Evolutionary conservation across 1,139 yeast species (phyloP).

Genomic region (Candida pseudocylindracea): DNA sequence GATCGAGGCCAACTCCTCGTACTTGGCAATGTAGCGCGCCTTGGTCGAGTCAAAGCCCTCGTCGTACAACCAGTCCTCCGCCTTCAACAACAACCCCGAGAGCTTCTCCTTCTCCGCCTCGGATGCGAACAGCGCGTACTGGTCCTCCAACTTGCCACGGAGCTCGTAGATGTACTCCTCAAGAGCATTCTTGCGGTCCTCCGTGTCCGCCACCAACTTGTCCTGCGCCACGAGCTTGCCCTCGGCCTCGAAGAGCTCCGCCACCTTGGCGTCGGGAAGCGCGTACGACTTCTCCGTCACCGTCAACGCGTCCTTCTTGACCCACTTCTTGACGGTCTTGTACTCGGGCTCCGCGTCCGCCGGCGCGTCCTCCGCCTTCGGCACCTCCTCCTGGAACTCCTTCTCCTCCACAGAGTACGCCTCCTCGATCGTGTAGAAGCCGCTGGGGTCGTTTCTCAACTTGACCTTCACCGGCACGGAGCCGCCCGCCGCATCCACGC

Average conservation of each 20-base stretch:
- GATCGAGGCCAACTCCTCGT: conserved; percentile 86
- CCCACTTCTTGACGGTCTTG: conserved; percentile 80
- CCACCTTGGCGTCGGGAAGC: conserved; percentile 33
- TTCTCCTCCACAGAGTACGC: conserved; percentile 93
- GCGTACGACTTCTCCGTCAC: conserved; percentile 39
- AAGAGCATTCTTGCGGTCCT: conserved; percentile 93
- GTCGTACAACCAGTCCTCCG: conserved; percentile 97
- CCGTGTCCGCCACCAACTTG: conserved; percentile 95
- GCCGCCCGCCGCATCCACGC: conserved; percentile 61
- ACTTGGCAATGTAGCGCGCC: conserved; percentile 94
- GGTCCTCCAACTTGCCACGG: conserved; percentile 92
- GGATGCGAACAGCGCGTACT: conserved; percentile 71
- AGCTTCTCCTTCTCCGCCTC: conserved; percentile 77
- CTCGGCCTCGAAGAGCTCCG: conserved; percentile 58
- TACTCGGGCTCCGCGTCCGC: conserved; percentile 62
- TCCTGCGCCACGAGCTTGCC: conserved; percentile 71
- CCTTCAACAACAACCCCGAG: conserved; percentile 47
- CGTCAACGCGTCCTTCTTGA: conserved; percentile 66
- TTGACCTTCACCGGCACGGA: conserved; percentile 78
- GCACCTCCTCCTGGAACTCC: conserved; percentile 63
- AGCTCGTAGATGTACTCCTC: conserved; percentile 97
- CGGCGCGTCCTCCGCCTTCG: conserved; percentile 22
- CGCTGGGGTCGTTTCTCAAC: conserved; percentile 94
- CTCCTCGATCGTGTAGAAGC: conserved; percentile 80
- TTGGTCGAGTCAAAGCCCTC: conserved; percentile 93